Evolutionary conservation across 805 yeast species (phyloP).

Genomic region (Candida fluviatilis): DNA sequence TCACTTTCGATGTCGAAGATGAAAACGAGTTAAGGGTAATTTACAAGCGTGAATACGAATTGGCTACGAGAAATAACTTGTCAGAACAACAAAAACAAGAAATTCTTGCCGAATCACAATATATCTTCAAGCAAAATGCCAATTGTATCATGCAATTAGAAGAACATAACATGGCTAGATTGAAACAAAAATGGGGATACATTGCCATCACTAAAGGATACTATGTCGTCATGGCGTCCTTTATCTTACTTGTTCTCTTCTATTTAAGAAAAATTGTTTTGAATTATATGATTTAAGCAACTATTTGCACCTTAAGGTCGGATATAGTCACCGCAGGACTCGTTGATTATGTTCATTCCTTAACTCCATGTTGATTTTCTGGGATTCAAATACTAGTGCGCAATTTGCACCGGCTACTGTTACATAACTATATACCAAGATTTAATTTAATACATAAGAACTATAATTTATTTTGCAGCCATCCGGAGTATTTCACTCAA

Average conservation of each 20-base stretch:
- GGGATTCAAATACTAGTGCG: no score
- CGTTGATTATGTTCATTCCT: slow-evolving; percentile 1
- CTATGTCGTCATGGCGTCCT: not conserved
- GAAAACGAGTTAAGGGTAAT: slow-evolving; percentile 58
- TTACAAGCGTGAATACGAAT: slow-evolving; percentile 74
- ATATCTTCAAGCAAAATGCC: slow-evolving; percentile 60
- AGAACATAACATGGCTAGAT: slow-evolving; percentile 53
- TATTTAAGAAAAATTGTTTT: not conserved
- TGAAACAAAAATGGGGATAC: slow-evolving; percentile 44
- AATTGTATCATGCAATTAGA: slow-evolving; percentile 64
- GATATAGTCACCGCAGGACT: slow-evolving; percentile 1
- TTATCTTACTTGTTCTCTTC: not conserved
- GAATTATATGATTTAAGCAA: not conserved
- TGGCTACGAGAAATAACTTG: slow-evolving; percentile 66
- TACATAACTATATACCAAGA: no score
- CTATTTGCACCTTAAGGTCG: not conserved
- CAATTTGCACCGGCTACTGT: no score
- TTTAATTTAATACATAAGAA: no score
- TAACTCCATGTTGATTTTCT: no score
- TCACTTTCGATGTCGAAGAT: slow-evolving; percentile 64
- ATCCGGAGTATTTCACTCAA: no score
- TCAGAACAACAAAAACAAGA: slow-evolving; percentile 68
- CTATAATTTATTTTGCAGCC: no score
- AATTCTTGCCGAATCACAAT: slow-evolving; percentile 62
- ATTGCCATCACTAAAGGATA: not conserved